Evolutionary conservation across 257 asterid species (phyloP), one percentile per base, ranked within the genome.

Genomic region (Osmanthus fragrans): DNA sequence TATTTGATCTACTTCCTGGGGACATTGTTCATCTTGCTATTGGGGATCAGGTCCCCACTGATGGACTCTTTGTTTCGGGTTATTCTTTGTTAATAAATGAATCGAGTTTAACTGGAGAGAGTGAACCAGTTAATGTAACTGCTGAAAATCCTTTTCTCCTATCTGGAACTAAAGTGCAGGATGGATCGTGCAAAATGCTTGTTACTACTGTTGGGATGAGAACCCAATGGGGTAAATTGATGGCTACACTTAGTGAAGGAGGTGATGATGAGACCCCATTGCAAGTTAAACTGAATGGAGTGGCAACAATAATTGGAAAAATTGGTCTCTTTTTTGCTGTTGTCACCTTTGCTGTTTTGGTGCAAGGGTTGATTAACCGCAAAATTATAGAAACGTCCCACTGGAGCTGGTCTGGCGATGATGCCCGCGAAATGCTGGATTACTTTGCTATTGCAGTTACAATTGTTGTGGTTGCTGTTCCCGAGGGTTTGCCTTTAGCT

Each of bases 31-130:
- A 93, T 89, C 97, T 93, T 74, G 85, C 84, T 71, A 84, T 93
- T 7, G 97, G 97, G 40, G 97, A 93, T 88, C 97, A 90, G 83
- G 97, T 93, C 77, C 97, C 97, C 7, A 97, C 97, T 76, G 97
- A 93, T 84, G 97, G 97, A 42, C 89, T 93, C 72, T 93, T 93
- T 76, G 71, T 91, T 70, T 86, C 91, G 0, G 97, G 97, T 60
- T 91, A 82, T 83, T 91, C 97, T 71, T 82, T 90, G 84, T 81
- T 89, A 68, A 88, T 93, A 69, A 88, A 93, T 71, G 97, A 93
- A 74, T 93, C 97, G 32, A 91, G 97, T 85, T 89, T 93, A 79
- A 91, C 97, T 0, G 97, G 97, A 78, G 97, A 93, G 88, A 86
- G 96, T 73, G 97, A 93, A 78, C 97, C 97, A 2, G 73, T 88